Base-by-base conservation (phyloP, 805 yeast genomes). In the Yarrowia hollandica region DNA sequence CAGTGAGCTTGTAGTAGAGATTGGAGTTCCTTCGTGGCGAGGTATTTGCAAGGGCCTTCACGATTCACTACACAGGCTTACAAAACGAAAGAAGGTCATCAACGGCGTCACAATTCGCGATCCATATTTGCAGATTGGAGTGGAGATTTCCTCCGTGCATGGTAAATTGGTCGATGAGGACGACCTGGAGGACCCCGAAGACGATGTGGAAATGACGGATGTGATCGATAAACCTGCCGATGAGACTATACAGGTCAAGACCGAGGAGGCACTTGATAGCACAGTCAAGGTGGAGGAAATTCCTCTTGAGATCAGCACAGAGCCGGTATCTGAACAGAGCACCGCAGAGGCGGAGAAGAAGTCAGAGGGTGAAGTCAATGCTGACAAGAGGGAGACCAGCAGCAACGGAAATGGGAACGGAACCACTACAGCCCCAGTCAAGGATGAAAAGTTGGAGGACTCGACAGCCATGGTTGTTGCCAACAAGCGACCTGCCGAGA, bases 11-110 rank as follows among this genome's bases (percentile, higher is more conserved):
- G 58, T 52, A 10, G 44, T 52, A 12, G 44, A 35, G 15, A 52
- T 52, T 4, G 44, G 44, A 23, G 58, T 35, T 3, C 58, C 58
- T 5, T 52, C 58, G 8, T 52, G 58, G 58, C 31, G 42, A 9
- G 58, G 58, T 2, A 37, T 52, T 25, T 35, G 42, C 33, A 35
- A 37, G 26, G 58, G 58, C 2, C 26, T 52, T 3, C 41, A 38
- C 11, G 60, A 42, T 8, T 33, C 60, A 8, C 23, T 59, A 12
- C 34, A 31, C 15, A 30, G 48, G 28, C 34, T 37, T 6, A 38
- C 41, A n/a, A 31, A 37, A 15, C 30, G 33, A 1, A 50, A 50
- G 14, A 55, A 55, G 55, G 38, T 44, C 15, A 22, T 44, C 25
- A 44, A 44, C 22, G 52, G 52, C 7, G 52, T 33, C 25, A 54